These are phyloP conservation scores for Penicillium sp. DNA, from an alignment of 2,329 filamentous ascomycete genomes.

Conservation along the genomic window DNA sequence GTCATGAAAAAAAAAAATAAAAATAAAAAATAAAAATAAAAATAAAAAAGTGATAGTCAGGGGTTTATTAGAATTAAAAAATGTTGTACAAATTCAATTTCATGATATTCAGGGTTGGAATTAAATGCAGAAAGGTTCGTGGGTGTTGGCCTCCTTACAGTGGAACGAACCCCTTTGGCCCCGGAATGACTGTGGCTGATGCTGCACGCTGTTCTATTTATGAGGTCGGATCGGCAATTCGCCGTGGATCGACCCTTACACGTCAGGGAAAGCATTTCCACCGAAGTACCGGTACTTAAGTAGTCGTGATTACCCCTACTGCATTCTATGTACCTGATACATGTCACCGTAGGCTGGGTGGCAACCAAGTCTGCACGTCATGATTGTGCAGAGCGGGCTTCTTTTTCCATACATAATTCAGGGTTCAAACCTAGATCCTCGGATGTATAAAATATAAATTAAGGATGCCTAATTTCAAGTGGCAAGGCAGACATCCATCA, in stretches of 20 bases:
- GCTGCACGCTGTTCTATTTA: conserved; percentile 13
- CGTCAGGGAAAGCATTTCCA: conserved; percentile 5
- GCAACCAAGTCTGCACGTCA: conserved; percentile 20
- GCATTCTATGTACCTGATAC: background rate
- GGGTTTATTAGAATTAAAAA: background rate
- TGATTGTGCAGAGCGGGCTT: conserved; percentile 8
- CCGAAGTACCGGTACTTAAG: conserved; percentile 3
- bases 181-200: conserved; percentile 6
- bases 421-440: background rate
- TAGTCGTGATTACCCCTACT: background rate
- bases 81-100: background rate
- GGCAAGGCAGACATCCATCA: background rate
- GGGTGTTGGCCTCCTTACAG: conserved; percentile 9
- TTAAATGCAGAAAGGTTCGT: background rate
- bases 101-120: background rate
- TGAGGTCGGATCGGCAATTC: conserved; percentile 6
- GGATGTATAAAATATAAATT: background rate
- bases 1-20: background rate
- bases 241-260: conserved; percentile 5
- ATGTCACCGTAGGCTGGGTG: background rate
- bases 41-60: conserved; percentile 10
- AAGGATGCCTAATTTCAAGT: background rate
- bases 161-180: background rate
- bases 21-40: too few relatives aligned
- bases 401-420: background rate